phyloP scores from a whole-genome alignment of 306 rosid species.

The Glycine tomentella region DNA sequence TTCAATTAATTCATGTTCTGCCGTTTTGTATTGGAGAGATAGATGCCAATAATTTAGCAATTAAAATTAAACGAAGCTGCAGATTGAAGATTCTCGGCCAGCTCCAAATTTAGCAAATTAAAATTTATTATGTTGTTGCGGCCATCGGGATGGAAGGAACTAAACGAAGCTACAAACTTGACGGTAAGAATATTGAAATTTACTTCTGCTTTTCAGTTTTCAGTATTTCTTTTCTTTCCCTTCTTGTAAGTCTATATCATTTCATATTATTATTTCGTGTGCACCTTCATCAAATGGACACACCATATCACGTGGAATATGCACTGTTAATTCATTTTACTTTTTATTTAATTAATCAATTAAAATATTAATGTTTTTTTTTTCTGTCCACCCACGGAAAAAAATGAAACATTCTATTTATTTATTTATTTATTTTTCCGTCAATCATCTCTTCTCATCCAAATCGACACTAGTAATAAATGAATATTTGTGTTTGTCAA shows the following conservation, averaged over 20 bases:
- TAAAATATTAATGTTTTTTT: neutral
- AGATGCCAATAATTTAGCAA: neutral
- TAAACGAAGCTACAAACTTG: conserved; percentile 1
- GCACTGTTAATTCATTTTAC: neutral
- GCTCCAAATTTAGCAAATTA: neutral
- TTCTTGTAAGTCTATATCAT: neutral
- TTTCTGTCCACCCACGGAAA: no score
- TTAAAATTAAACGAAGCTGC: neutral
- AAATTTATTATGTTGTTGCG: no score
- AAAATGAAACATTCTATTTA: no score
- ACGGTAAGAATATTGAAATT: conserved; percentile 15
- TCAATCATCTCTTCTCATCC: neutral
- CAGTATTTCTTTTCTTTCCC: neutral
- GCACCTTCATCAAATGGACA: neutral
- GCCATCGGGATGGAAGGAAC: neutral
- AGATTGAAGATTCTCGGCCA: neutral
- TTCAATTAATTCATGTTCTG: neutral
- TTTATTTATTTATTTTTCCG: neutral
- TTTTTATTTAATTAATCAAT: neutral
- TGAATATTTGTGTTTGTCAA: neutral
- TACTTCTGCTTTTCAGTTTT: neutral
- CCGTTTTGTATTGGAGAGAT: neutral
- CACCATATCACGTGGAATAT: neutral
- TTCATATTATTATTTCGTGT: neutral
- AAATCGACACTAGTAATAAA: neutral